phyloP scores from a whole-genome alignment of 2,329 filamentous ascomycete genomes.

The Hortaea sp. region DNA sequence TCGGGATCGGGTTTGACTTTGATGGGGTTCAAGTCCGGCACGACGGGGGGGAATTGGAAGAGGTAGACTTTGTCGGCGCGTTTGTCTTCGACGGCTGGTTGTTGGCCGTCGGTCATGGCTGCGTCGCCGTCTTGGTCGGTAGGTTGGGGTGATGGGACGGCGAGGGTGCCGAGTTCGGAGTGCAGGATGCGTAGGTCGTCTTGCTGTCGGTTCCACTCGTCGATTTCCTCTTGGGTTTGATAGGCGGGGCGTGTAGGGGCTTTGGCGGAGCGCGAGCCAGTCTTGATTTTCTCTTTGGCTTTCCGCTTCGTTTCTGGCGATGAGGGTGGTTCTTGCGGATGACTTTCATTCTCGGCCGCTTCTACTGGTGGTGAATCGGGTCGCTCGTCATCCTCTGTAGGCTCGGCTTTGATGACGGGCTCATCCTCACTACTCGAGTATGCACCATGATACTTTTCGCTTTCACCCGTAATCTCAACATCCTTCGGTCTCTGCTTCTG shows the following conservation, averaged over 20 bases:
- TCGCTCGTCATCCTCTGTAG: slow-evolving; percentile 36
- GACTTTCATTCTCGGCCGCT: not conserved
- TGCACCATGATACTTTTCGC: slow-evolving; percentile 34
- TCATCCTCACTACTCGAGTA: slow-evolving; percentile 34
- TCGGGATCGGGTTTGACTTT: slow-evolving; percentile 21
- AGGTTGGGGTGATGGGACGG: slow-evolving; percentile 7
- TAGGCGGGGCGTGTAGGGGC: slow-evolving; percentile 30
- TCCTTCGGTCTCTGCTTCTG: slow-evolving; percentile 31
- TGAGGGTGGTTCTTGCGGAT: slow-evolving; percentile 18
- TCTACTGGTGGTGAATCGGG: slow-evolving; percentile 12
- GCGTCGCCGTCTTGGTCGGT: slow-evolving; percentile 34
- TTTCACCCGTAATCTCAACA: slow-evolving; percentile 32
- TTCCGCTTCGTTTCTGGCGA: slow-evolving; percentile 26
- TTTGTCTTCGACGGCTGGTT: slow-evolving; percentile 6
- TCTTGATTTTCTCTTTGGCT: slow-evolving; percentile 17
- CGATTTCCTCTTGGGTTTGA: slow-evolving; percentile 43
- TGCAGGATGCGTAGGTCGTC: slow-evolving; percentile 37
- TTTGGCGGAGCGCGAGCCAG: slow-evolving; percentile 2
- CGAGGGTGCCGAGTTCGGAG: slow-evolving; percentile 35
- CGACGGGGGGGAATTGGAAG: slow-evolving; percentile 54
- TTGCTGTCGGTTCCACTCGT: slow-evolving; percentile 40
- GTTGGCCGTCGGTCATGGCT: slow-evolving; percentile 24
- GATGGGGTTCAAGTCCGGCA: slow-evolving; percentile 44
- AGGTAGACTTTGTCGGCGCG: slow-evolving; percentile 49
- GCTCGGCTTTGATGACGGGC: slow-evolving; percentile 44